phyloP scores from a whole-genome alignment of 2,329 filamentous ascomycete species.

The Penicillium thymicola region DNA sequence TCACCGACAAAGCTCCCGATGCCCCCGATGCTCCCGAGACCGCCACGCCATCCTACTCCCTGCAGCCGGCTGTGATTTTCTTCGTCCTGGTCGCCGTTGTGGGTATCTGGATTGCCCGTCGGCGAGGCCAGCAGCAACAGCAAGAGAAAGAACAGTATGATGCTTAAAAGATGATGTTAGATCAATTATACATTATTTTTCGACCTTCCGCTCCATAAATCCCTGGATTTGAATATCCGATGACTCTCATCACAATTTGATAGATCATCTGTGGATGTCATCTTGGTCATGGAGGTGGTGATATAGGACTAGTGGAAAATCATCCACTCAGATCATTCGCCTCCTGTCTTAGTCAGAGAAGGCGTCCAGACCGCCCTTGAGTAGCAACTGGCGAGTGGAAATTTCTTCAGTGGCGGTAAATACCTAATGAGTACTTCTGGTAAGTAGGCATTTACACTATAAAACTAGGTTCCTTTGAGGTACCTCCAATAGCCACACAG shows the following conservation, averaged over 20 bases:
- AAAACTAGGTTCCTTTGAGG: neutral
- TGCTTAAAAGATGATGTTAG: conserved; percentile 6
- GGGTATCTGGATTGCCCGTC: conserved; percentile 18
- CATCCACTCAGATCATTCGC: conserved; percentile 3
- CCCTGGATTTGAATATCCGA: neutral
- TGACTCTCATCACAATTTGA: neutral
- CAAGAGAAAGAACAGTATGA: conserved; percentile 16
- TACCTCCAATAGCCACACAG: conserved; percentile 8
- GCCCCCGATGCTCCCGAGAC: conserved; percentile 3
- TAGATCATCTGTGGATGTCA: neutral
- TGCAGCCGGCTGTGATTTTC: conserved; percentile 18
- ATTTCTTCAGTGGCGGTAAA: conserved; percentile 12
- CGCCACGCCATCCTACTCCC: conserved; percentile 10
- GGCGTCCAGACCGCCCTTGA: conserved; percentile 2
- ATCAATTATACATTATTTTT: neutral
- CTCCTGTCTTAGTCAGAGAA: conserved; percentile 15
- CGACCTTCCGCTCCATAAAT: neutral
- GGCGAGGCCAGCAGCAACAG: conserved; percentile 15
- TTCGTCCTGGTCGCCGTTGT: conserved; percentile 19
- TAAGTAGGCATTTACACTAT: neutral
- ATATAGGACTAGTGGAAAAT: neutral
- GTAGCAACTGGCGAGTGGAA: conserved; percentile 20
- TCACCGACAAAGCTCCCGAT: conserved; percentile 7
- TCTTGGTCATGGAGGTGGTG: conserved; percentile 2
- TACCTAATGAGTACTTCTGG: conserved; percentile 5